Percentiles rank a stretch among this genome's conserved stretches.
phyloP scores from a whole-genome alignment of 306 rosid genomes.

The Alnus rubra region DNA sequence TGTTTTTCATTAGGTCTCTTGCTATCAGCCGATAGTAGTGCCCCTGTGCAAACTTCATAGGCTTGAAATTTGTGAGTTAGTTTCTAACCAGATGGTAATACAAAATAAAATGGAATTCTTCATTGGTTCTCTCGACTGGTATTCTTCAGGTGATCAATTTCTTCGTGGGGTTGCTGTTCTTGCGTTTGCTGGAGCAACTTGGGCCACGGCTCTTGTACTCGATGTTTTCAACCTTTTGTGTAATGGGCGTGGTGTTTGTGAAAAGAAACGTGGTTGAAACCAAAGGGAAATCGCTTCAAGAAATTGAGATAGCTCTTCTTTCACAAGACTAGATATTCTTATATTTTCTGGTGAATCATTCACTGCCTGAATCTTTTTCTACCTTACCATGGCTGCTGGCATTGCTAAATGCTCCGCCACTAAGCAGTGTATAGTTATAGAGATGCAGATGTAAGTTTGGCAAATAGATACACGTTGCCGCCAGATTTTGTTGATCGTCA shows the following conservation, averaged over 20 bases:
- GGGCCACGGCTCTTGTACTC: conserved; percentile 84
- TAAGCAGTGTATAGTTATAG: neutral
- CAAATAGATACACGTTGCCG: neutral
- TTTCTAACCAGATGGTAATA: conserved; percentile 8
- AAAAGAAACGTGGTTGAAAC: conserved; percentile 91
- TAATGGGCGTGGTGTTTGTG: conserved; percentile 78
- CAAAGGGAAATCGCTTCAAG: conserved; percentile 95
- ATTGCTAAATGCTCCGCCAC: too few species aligned
- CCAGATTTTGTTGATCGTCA: neutral
- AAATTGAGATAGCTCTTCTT: conserved; percentile 96
- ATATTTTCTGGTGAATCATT: too few species aligned
- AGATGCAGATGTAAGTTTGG: neutral
- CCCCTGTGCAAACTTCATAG: neutral
- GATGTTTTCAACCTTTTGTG: conserved; percentile 66
- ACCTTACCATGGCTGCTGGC: too few species aligned
- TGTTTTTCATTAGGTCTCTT: conserved; percentile 3
- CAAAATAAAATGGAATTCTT: conserved; percentile 12
- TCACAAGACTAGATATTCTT: conserved; percentile 59
- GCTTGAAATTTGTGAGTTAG: neutral
- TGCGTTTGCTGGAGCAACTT: conserved; percentile 77
- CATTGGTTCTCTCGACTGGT: conserved; percentile 12
- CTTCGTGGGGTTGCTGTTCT: conserved; percentile 88
- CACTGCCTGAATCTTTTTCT: too few species aligned
- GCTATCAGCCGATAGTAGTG: neutral
- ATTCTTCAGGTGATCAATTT: conserved; percentile 80